Conservation (phyloP, 805 yeast genomes). For the Saccharomyces kudriavzevii region DNA sequence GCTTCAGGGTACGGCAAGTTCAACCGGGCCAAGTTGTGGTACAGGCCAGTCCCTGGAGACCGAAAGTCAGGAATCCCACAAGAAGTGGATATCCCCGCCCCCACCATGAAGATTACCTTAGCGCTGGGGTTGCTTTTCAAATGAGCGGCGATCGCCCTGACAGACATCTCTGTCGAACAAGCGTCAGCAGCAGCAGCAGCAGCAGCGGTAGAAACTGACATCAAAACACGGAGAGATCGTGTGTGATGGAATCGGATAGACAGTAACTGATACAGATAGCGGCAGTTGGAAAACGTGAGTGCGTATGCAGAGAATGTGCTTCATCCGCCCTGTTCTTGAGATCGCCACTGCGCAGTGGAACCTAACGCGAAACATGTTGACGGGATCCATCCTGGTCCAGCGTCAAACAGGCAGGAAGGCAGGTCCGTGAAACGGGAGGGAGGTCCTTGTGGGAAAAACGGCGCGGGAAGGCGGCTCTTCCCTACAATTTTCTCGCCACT, state of each 20-base stretch:
- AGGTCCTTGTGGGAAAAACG: too few relatives aligned
- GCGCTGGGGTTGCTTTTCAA: conserved; percentile 18
- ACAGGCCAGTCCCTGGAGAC: conserved; percentile 82
- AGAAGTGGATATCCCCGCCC: conserved; percentile 91
- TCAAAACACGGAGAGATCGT: background rate
- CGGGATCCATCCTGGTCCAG: background rate
- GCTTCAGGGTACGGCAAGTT: conserved; percentile 91
- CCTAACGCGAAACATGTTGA: background rate
- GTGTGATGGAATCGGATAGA: background rate
- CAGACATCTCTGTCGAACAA: background rate
- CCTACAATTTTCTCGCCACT: background rate
- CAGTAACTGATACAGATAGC: background rate
- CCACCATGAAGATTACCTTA: conserved; percentile 61
- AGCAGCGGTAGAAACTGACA: background rate
- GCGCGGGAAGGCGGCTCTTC: background rate
- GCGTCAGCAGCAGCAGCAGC: background rate
- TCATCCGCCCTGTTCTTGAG: background rate
- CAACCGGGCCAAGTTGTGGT: conserved; percentile 65
- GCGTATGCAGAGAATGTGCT: background rate
- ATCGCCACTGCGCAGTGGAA: background rate
- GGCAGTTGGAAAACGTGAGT: background rate
- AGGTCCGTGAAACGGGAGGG: too few relatives aligned
- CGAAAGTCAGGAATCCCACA: conserved; percentile 96
- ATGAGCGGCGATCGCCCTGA: conserved; percentile 10
- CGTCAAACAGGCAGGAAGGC: background rate